Evolutionary conservation across 768 basidiomycete genomes (phyloP), one percentile per base, ranked within the genome.

Genomic region (Suillus weaverae): DNA sequence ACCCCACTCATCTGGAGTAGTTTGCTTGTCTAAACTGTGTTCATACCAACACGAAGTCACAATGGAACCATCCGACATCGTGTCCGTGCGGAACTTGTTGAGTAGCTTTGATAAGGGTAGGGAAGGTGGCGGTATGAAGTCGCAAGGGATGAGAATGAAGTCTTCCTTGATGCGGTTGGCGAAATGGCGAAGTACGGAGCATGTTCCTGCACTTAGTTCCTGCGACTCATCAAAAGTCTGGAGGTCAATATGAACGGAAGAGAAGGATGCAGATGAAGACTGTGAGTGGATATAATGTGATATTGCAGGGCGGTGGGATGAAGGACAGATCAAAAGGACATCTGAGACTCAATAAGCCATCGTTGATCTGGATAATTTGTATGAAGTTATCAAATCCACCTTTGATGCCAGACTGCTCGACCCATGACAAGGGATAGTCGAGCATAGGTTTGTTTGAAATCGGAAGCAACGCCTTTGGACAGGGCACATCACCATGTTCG

Each of bases 61-160:
- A 68, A 94, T 81, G 51, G 85, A 80, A 38, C 85, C 84, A 77
- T 88, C 83, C 43, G 86, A 83, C 60, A 87, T 81, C 0, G 85
- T 78, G 67, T 94, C 89, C 13, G 85, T 83, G 38, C 96, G 87
- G 74, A 95, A 96, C 71, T 88, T 90, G 76, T 98, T 88, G 51
- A 97, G 80, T 2, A 97, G 77, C 0, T 77, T 78, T 36, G 83
- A 83, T 8, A 98, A 83, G 6, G 89, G 81, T n/a, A 97, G 81
- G 0, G 85, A 78, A 0, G 88, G 79, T 0, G 95, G 90, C 10
- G 95, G 89, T 26, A 95, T 83, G 59, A 97, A 92, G 75, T 98
- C 96, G 72, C 95, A 97, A 8, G 96, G 91, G 2, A 98, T 84
- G 30, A 98, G 76, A 46, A 97, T 85, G 75, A 97, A 96, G 75